A percentile compares a stretch with the other conserved stretches of the same genome.
Conservation (phyloP, 2,329 filamentous ascomycete species). For the Sclerotinia minor region DNA sequence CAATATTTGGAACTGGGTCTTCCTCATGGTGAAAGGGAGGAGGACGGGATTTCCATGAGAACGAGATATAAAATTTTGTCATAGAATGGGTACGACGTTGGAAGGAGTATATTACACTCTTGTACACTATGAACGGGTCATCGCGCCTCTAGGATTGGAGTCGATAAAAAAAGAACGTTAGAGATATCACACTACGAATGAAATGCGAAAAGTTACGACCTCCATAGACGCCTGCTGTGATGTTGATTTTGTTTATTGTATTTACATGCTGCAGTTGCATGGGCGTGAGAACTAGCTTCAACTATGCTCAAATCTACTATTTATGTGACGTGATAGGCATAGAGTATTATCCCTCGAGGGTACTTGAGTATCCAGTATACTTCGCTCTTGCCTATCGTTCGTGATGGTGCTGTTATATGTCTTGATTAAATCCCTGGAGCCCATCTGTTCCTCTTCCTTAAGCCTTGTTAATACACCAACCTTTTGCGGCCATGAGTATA, state of each 20-base stretch:
- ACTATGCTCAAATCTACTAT: background rate
- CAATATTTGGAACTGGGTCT: background rate
- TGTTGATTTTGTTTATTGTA: background rate
- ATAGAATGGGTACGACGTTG: background rate
- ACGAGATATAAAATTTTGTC: background rate
- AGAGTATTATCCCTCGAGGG: background rate
- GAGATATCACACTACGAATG: conserved; percentile 16
- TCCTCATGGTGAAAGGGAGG: background rate
- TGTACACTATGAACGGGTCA: conserved; percentile 20
- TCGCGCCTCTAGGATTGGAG: background rate
- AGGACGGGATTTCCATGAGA: background rate
- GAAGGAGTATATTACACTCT: conserved; percentile 21
- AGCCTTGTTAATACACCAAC: no score
- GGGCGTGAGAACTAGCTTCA: no score
- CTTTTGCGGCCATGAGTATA: no score
- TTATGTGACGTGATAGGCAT: background rate
- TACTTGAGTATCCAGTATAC: background rate
- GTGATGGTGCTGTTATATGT: background rate
- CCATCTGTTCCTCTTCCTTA: background rate
- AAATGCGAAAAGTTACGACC: background rate
- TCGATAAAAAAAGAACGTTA: background rate
- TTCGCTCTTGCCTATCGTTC: background rate
- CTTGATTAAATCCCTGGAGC: background rate
- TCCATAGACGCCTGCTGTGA: background rate
- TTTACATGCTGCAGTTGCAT: background rate